A percentile compares a stretch with the other conserved stretches of the same genome.
Conservation (phyloP, 2,329 filamentous ascomycete genomes). For the Fulvia fulva region DNA sequence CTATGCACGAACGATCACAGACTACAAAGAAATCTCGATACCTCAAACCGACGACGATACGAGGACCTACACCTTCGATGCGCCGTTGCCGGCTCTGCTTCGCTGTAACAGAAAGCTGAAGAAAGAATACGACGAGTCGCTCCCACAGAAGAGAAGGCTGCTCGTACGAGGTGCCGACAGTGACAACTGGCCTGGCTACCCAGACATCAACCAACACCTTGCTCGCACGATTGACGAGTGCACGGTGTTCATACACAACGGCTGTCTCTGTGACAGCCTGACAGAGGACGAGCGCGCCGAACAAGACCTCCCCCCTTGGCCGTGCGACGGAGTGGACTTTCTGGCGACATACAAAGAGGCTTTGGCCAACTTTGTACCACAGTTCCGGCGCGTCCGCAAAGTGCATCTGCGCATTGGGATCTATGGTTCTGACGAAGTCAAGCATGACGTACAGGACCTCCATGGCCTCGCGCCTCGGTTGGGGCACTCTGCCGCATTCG, state of each 20-base stretch:
- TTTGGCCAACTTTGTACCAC: not conserved
- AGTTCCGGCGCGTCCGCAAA: not conserved
- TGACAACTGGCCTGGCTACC: constrained; percentile 2
- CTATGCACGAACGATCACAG: not conserved
- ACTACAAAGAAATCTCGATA: not conserved
- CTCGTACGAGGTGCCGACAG: not conserved
- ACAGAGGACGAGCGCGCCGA: not conserved
- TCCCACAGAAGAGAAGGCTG: not conserved
- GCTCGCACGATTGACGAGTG: not conserved
- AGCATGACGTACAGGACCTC: not conserved
- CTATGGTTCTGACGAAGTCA: not conserved
- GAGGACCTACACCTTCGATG: not conserved
- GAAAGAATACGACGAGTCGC: not conserved
- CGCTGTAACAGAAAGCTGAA: not conserved
- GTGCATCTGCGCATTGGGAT: not conserved
- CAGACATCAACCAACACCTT: not conserved
- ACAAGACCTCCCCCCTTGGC: not conserved
- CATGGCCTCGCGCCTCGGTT: not conserved
- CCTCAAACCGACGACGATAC: not conserved
- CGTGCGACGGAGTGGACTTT: constrained; percentile 3
- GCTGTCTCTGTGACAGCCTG: constrained; percentile 1
- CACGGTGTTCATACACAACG: not conserved
- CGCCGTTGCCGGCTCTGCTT: not conserved
- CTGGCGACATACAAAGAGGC: not conserved
- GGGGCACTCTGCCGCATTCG: not conserved